Percentiles rank a stretch among this genome's conserved stretches.
Conservation (phyloP, 495 filamentous ascomycete species). For the Melanomma pulvis-pyrius region DNA sequence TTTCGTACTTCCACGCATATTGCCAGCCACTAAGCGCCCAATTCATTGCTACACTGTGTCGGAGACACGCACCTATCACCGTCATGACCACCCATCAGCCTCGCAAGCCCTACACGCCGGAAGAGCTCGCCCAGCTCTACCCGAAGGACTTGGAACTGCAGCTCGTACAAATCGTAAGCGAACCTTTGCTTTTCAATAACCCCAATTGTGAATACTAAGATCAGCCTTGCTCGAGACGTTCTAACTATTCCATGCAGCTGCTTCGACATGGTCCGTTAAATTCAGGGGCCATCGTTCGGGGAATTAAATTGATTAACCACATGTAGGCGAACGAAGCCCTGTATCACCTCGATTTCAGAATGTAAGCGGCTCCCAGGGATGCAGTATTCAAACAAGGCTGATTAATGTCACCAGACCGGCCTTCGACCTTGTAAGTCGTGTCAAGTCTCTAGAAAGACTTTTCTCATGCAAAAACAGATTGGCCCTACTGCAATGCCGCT, state of each 20-base stretch:
- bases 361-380: slow-evolving; percentile 47
- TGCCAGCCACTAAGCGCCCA: not conserved
- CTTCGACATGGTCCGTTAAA: slow-evolving; percentile 73
- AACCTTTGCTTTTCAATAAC: not conserved
- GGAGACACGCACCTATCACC: not conserved
- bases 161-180: slow-evolving; percentile 77
- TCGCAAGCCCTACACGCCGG: slow-evolving; percentile 73
- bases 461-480: slow-evolving; percentile 57
- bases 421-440: slow-evolving; percentile 64
- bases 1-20: not conserved
- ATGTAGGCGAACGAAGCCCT: slow-evolving; percentile 75
- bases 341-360: slow-evolving; percentile 87
- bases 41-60: not conserved
- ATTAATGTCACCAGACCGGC: slow-evolving; percentile 61
- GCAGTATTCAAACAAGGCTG: slow-evolving; percentile 1
- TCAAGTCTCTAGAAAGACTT: not conserved
- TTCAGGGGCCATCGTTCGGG: not conserved
- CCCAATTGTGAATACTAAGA: not conserved
- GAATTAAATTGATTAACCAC: not conserved
- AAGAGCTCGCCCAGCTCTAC: slow-evolving; percentile 83
- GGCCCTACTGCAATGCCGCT: slow-evolving; percentile 88
- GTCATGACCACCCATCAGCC: slow-evolving; percentile 77
- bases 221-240: not conserved
- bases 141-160: slow-evolving; percentile 77
- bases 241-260: slow-evolving; percentile 51